phyloP scores from a whole-genome alignment of 192 early-diverging fungal species.

The Backusella sp. region DNA sequence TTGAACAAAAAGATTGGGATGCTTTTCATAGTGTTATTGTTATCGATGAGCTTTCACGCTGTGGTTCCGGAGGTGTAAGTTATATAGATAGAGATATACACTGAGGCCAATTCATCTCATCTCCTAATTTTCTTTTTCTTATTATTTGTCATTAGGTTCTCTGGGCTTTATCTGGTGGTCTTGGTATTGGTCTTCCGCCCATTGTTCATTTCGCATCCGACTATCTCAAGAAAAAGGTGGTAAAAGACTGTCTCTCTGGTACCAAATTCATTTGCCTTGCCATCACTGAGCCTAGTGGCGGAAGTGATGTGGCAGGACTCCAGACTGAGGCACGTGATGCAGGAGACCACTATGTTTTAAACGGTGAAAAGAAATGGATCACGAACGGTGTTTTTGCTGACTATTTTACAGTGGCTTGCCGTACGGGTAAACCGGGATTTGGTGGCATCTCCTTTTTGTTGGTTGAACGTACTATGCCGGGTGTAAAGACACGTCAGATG shows the following conservation, averaged over 20 bases:
- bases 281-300: slow-evolving; percentile 74
- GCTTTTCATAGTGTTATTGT: slow-evolving; percentile 74
- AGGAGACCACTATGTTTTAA: slow-evolving; percentile 74
- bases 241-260: slow-evolving; percentile 64
- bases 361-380: slow-evolving; percentile 87
- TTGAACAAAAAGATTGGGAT: slow-evolving; percentile 58
- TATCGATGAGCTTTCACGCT: slow-evolving; percentile 77
- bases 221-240: slow-evolving; percentile 65
- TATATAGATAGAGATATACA: slow-evolving; percentile 54
- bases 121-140: slow-evolving; percentile 18
- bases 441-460: slow-evolving; percentile 72
- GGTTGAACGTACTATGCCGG: slow-evolving; percentile 69
- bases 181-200: slow-evolving; percentile 75
- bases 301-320: slow-evolving; percentile 77
- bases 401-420: slow-evolving; percentile 77
- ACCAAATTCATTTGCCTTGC: slow-evolving; percentile 78
- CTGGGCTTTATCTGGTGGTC: slow-evolving; percentile 38
- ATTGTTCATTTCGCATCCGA: slow-evolving; percentile 69
- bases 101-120: not conserved
- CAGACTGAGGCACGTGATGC: slow-evolving; percentile 64
- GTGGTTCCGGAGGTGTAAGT: slow-evolving; percentile 76
- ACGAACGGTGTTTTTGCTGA: slow-evolving; percentile 84
- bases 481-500: slow-evolving; percentile 81
- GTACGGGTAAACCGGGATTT: slow-evolving; percentile 77
- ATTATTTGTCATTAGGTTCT: not conserved